These are phyloP conservation scores for Mycena vitilis DNA, from an alignment of 768 basidiomycete genomes.

Conservation along the genomic window DNA sequence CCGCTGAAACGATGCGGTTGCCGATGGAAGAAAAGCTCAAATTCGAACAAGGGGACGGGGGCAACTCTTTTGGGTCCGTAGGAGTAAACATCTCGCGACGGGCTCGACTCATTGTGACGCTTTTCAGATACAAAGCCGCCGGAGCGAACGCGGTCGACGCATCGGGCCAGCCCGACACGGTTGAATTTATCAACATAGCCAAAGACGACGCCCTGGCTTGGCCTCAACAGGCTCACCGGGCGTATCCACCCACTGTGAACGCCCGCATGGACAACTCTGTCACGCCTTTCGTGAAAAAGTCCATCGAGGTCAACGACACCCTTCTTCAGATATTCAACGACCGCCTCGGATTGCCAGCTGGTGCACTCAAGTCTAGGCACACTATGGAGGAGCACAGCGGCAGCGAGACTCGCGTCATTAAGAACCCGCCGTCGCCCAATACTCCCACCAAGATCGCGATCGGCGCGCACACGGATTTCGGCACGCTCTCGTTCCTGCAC, in stretches of 20 bases:
- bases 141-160: constrained; percentile 75
- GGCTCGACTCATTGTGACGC: constrained; percentile 34
- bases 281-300: constrained; percentile 68
- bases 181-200: constrained; percentile 74
- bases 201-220: constrained; percentile 77
- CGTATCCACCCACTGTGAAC: constrained; percentile 67
- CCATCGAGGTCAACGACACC: constrained; percentile 64
- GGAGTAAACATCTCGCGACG: background rate
- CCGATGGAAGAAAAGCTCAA: constrained; percentile 68
- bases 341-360: constrained; percentile 63
- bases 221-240: constrained; percentile 62
- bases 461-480: constrained; percentile 81
- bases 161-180: constrained; percentile 63
- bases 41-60: constrained; percentile 66
- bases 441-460: constrained; percentile 55
- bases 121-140: constrained; percentile 65
- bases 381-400: constrained; percentile 59
- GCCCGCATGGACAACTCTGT: constrained; percentile 62
- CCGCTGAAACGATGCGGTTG: constrained; percentile 63
- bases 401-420: constrained; percentile 68
- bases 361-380: constrained; percentile 59
- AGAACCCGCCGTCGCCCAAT: constrained; percentile 53
- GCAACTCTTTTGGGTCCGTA: constrained; percentile 53
- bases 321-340: constrained; percentile 69
- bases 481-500: constrained; percentile 78